phyloP scores from a whole-genome alignment of 495 filamentous ascomycete species.

The Xylaria grammica region DNA sequence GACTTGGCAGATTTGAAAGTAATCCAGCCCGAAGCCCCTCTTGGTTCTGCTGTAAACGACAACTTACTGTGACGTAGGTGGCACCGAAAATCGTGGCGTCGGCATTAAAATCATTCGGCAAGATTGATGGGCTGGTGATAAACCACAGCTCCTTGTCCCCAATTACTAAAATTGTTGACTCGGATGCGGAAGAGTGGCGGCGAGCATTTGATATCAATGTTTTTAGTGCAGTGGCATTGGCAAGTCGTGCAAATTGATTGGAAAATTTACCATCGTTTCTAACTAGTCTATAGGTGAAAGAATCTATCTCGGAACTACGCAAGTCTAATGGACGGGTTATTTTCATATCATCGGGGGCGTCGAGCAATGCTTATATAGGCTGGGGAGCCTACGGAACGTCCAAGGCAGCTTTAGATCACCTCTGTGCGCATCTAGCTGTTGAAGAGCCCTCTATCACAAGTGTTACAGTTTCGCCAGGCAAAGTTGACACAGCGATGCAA shows the following conservation, averaged over 20 bases:
- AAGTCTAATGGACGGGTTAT: conserved; percentile 70
- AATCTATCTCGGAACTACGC: conserved; percentile 74
- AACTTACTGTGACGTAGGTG: conserved; percentile 43
- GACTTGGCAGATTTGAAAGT: conserved; percentile 73
- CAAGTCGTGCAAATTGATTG: conserved; percentile 46
- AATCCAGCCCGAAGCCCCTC: conserved; percentile 14
- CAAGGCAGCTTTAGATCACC: conserved; percentile 89
- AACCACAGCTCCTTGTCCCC: conserved; percentile 87
- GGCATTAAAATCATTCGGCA: conserved; percentile 68
- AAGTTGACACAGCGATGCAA: conserved; percentile 95
- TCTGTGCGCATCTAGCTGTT: conserved; percentile 70
- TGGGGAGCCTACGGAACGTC: conserved; percentile 84
- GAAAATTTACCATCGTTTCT: conserved; percentile 3
- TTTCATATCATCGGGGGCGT: conserved; percentile 78
- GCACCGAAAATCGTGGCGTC: conserved; percentile 65
- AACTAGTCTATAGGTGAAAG: conserved; percentile 63
- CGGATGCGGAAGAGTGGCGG: conserved; percentile 73
- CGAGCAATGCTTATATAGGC: conserved; percentile 66
- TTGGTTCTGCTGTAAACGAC: not conserved
- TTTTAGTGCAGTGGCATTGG: conserved; percentile 77
- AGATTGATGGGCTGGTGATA: conserved; percentile 79
- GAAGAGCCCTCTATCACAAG: conserved; percentile 82
- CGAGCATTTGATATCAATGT: conserved; percentile 81
- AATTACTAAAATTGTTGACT: conserved; percentile 71
- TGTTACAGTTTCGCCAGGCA: conserved; percentile 77